Evolutionary conservation across 371 early-diverging fungal genomes (phyloP), one percentile per base, ranked within the genome.

Genomic region (Syncephalastrum monosporum): DNA sequence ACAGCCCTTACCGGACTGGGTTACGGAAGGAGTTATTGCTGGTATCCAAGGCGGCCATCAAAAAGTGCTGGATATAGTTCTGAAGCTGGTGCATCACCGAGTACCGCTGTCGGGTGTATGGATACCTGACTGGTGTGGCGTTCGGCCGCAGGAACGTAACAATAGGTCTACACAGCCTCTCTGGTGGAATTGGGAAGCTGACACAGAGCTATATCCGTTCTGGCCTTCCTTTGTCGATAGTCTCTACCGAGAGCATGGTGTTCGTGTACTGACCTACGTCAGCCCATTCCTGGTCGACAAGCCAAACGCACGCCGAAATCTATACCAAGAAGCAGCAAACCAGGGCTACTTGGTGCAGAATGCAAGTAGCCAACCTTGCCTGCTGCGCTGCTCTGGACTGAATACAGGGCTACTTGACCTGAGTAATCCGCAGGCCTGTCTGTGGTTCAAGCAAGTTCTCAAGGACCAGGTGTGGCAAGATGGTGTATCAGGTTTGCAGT

Each of bases 151-250:
- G 42, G 63, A 58, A 44, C 64, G 75, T 5, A 33, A 33, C 38
- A 12, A 33, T 10, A 33, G 1, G 38, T 8, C 38, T 0, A 2
- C 10, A 33, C 38, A 33, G 8, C 38, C 2, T 33, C 56, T 71
- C 14, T 81, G 79, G 78, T 79, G 78, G 80, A 75, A 77, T 43
- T 79, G 79, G 80, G 80, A 82, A 55, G 57, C 64, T 33, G 79
- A 72, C 47, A 59, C 59, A 24, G 59, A 38, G 6, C 56, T 69
- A 0, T 79, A 82, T 52, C 81, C 82, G 3, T 60, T 71, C 45
- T 82, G 81, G 82, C 49, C 60, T 3, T 42, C 44, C 0, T 69
- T 82, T 38, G 70, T 82, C 5, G 33, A 67, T 13, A 53, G 56
- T 21, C 52, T 81, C 12, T 15, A 54, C 14, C 50, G 54, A 4